Conservation (phyloP, 176 grass and related monocot species). For the Thalia dealbata region DNA sequence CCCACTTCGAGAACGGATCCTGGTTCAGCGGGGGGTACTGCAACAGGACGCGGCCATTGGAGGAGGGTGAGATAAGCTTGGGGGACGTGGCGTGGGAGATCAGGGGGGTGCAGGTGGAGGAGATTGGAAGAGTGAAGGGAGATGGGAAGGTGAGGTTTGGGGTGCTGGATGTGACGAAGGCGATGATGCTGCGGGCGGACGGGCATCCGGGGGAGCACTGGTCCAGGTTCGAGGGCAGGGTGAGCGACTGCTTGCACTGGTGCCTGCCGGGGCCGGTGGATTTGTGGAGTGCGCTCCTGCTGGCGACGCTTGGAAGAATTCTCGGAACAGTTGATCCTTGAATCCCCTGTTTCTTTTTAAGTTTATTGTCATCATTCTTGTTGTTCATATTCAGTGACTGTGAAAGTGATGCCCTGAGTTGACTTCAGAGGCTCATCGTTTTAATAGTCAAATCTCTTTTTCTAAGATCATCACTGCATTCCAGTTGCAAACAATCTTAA, state of each 20-base stretch:
- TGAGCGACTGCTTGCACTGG: conserved; percentile 71
- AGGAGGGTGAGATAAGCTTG: conserved; percentile 16
- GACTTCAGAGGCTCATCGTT: neutral
- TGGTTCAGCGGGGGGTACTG: conserved; percentile 60
- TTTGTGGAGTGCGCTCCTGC: conserved; percentile 66
- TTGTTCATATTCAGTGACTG: neutral
- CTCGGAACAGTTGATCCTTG: neutral
- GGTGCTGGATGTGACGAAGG: conserved; percentile 65
- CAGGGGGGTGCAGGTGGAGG: conserved; percentile 41
- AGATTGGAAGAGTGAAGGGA: conserved; percentile 31
- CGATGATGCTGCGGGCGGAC: conserved; percentile 88
- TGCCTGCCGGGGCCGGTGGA: conserved; percentile 68
- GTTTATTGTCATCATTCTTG: too few relatives aligned
- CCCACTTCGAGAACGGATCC: conserved; percentile 56
- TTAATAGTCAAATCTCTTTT: neutral
- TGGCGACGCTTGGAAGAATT: conserved; percentile 19
- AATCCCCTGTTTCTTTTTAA: too few relatives aligned
- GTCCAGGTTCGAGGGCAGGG: conserved; percentile 34
- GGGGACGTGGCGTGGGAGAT: conserved; percentile 32
- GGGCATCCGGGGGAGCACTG: conserved; percentile 53
- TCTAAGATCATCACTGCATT: neutral
- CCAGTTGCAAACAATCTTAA: neutral
- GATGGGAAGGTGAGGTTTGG: conserved; percentile 21
- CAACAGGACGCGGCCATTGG: conserved; percentile 38
- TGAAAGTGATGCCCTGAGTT: neutral